Conservation (phyloP, 495 filamentous ascomycete genomes). For the Neurospora sp. region DNA sequence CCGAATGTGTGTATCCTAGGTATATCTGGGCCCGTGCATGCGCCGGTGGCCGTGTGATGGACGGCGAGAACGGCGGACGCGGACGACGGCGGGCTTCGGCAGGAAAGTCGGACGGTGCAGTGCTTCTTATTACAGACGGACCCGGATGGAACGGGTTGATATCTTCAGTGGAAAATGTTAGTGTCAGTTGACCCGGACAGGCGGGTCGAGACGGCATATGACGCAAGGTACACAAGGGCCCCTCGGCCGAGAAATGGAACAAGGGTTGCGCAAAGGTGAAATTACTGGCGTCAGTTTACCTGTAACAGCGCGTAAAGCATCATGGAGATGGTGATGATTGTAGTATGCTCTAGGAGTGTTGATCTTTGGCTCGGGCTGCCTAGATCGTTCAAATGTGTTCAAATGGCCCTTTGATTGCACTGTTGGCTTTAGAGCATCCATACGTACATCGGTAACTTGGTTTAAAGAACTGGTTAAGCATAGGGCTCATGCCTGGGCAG, state of each 20-base stretch:
- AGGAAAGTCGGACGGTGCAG: not conserved
- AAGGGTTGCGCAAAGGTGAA: not conserved
- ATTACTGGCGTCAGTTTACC: not conserved
- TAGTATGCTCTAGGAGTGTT: not conserved
- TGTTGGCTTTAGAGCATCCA: not conserved
- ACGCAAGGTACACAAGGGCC: not conserved
- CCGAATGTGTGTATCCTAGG: conserved; percentile 8
- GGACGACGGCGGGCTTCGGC: not conserved
- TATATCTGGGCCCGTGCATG: not conserved
- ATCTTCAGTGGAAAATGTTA: not conserved
- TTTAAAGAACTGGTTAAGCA: not conserved
- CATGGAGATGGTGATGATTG: not conserved
- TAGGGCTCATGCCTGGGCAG: not conserved
- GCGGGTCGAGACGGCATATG: not conserved
- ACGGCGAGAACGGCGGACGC: not conserved
- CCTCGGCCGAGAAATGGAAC: not conserved
- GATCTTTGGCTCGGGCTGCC: not conserved
- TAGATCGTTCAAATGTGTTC: not conserved
- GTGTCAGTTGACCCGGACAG: not conserved
- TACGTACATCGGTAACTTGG: not conserved
- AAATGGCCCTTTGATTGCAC: not conserved
- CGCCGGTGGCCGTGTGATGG: not conserved
- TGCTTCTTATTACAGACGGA: not conserved
- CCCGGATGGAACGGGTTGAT: not conserved
- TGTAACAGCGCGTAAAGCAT: not conserved